phyloP scores from a whole-genome alignment of 2,329 filamentous ascomycete genomes.

The Ophiostoma ulmi region DNA sequence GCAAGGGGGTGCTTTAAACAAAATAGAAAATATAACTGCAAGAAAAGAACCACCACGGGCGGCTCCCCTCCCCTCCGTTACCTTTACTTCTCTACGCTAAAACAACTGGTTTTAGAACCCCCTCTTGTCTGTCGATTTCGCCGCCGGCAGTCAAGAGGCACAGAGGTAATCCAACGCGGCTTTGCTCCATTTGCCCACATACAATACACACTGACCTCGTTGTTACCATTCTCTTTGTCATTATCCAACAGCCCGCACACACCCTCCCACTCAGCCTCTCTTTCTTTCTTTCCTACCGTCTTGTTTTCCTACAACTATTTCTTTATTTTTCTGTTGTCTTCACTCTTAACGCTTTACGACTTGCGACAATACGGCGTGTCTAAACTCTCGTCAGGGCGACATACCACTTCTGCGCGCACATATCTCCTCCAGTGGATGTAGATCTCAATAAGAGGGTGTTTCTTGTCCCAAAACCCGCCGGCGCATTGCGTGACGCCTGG shows the following conservation, averaged over 20 bases:
- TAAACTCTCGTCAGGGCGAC: background rate
- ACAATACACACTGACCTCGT: slow-evolving; percentile 1
- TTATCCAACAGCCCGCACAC: slow-evolving; percentile 8
- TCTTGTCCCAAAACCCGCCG: slow-evolving; percentile 17
- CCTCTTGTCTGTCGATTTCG: slow-evolving; percentile 14
- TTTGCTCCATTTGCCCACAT: slow-evolving; percentile 10
- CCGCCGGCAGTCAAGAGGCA: slow-evolving; percentile 8
- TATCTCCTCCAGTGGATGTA: slow-evolving; percentile 23
- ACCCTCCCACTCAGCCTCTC: slow-evolving; percentile 3
- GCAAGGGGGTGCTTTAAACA: slow-evolving; percentile 15
- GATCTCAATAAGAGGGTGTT: slow-evolving; percentile 19
- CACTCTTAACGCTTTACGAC: background rate
- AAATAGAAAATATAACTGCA: slow-evolving; percentile 10
- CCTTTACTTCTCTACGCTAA: slow-evolving; percentile 19
- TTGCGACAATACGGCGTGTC: background rate
- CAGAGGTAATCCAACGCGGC: slow-evolving; percentile 13
- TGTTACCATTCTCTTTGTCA: slow-evolving; percentile 13
- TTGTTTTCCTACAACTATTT: background rate
- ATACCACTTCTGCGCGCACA: slow-evolving; percentile 11
- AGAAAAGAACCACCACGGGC: slow-evolving; percentile 7
- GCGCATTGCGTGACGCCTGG: slow-evolving; percentile 25
- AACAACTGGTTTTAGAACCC: slow-evolving; percentile 12
- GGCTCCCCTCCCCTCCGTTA: slow-evolving; percentile 8
- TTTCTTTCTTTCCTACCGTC: background rate
- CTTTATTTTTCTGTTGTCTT: background rate